A percentile compares a stretch with the other conserved stretches of the same genome.
Evolutionary conservation across 306 rosid genomes (phyloP).

Genomic region (Cucumis sativus): DNA sequence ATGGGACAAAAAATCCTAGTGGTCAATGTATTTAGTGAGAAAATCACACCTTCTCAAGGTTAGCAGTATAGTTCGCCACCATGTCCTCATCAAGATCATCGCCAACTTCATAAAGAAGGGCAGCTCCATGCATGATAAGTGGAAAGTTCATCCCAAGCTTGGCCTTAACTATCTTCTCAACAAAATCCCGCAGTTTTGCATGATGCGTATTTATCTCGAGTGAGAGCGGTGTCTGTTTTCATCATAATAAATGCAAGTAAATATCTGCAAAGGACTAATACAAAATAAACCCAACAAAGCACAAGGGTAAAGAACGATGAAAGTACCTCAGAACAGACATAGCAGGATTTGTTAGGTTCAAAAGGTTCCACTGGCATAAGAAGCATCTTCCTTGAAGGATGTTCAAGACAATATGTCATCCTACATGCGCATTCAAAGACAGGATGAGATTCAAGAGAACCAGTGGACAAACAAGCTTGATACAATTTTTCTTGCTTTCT

Average conservation of each 20-base stretch:
- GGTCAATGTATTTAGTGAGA: constrained; percentile 4
- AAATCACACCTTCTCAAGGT: constrained; percentile 70
- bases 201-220: constrained; percentile 75
- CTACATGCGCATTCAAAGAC: constrained; percentile 19
- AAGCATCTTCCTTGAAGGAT: constrained; percentile 75
- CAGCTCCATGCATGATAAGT: constrained; percentile 59
- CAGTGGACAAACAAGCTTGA: neutral
- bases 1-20: neutral
- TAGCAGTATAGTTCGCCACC: constrained; percentile 63
- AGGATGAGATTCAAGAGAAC: constrained; percentile 4
- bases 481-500: neutral
- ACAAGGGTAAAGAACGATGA: neutral
- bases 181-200: constrained; percentile 74
- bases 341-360: constrained; percentile 86
- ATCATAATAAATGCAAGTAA: neutral
- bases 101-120: constrained; percentile 85
- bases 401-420: constrained; percentile 94
- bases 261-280: constrained; percentile 1
- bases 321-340: constrained; percentile 91
- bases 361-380: constrained; percentile 98
- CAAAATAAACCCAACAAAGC: neutral
- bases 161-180: constrained; percentile 75
- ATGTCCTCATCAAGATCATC: constrained; percentile 78
- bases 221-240: constrained; percentile 60
- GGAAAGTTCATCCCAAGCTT: constrained; percentile 91